Percentiles rank a stretch among this genome's conserved stretches.
These are phyloP conservation scores for Nelumbo lutea DNA, from an alignment of 164 flowering plant species.

Conservation along the genomic window DNA sequence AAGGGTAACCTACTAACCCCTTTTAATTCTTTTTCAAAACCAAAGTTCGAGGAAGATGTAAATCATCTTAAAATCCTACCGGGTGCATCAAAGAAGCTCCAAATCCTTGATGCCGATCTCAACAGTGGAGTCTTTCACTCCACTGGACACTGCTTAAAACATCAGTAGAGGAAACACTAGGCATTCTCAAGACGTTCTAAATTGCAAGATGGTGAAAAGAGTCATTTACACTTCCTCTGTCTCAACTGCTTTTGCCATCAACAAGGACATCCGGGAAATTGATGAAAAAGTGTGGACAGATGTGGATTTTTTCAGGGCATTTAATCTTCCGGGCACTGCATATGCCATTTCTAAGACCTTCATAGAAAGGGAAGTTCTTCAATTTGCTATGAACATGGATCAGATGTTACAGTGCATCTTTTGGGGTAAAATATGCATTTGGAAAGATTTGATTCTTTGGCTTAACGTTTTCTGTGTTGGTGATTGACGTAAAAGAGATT, in stretches of 20 bases:
- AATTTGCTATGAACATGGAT: background rate
- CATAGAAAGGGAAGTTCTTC: background rate
- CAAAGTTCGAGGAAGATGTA: slow-evolving; percentile 14
- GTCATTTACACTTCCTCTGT: too few species aligned
- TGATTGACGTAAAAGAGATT: too few species aligned
- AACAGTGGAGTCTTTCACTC: slow-evolving; percentile 20
- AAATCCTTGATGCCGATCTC: slow-evolving; percentile 27
- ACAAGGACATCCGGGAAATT: background rate
- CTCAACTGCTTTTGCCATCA: background rate
- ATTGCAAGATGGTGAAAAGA: background rate
- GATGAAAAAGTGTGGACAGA: background rate
- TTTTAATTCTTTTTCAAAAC: too few species aligned
- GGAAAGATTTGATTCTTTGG: too few species aligned
- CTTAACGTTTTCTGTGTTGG: too few species aligned
- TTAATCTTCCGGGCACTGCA: background rate
- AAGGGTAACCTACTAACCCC: too few species aligned
- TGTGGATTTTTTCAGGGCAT: background rate
- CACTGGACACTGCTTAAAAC: too few species aligned
- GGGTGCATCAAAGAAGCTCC: slow-evolving; percentile 21
- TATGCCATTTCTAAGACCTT: background rate
- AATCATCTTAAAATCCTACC: slow-evolving; percentile 20
- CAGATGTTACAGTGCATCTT: background rate
- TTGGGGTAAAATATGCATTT: background rate
- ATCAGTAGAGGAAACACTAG: background rate
- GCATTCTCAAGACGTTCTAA: background rate